These are phyloP conservation scores for Aspergillus japonicus DNA, from an alignment of 2,329 filamentous ascomycete species.

Conservation along the genomic window DNA sequence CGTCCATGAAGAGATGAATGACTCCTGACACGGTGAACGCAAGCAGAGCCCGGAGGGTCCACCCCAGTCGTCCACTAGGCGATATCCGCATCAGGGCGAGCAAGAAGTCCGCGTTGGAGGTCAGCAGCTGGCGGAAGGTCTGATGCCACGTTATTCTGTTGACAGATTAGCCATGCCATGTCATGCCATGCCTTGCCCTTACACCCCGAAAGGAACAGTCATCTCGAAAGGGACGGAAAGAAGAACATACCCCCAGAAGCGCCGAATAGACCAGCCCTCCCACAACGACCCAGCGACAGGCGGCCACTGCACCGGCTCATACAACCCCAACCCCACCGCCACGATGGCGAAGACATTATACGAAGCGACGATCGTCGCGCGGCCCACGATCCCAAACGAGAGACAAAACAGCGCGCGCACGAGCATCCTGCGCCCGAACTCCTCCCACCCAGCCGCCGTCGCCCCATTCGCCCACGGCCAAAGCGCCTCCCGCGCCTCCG, in stretches of 20 bases:
- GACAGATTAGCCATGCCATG: background rate
- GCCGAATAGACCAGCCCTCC: slow-evolving; percentile 13
- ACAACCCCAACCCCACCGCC: slow-evolving; percentile 7
- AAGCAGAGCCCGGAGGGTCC: slow-evolving; percentile 12
- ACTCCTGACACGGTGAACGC: slow-evolving; percentile 18
- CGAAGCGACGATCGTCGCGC: slow-evolving; percentile 13
- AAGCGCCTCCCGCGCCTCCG: slow-evolving; percentile 6
- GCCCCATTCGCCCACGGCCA: slow-evolving; percentile 1
- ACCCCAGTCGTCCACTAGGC: background rate
- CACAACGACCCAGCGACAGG: slow-evolving; percentile 14
- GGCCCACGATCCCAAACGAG: slow-evolving; percentile 18
- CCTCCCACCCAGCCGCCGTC: background rate
- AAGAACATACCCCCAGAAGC: slow-evolving; percentile 21
- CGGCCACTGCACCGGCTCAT: slow-evolving; percentile 19
- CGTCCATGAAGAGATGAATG: slow-evolving; percentile 19
- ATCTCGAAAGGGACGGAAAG: background rate
- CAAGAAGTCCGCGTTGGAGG: slow-evolving; percentile 18
- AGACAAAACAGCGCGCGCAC: slow-evolving; percentile 12
- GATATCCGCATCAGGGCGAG: slow-evolving; percentile 10
- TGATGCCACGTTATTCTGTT: slow-evolving; percentile 22
- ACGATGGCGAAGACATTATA: slow-evolving; percentile 12
- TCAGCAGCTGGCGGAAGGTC: slow-evolving; percentile 16
- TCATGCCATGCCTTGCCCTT: no score
- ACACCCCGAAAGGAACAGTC: no score
- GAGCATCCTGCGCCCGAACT: background rate